These are phyloP conservation scores for Rhodotorula sp. DNA, from an alignment of 1,284 basidiomycete species.

Conservation along the genomic window DNA sequence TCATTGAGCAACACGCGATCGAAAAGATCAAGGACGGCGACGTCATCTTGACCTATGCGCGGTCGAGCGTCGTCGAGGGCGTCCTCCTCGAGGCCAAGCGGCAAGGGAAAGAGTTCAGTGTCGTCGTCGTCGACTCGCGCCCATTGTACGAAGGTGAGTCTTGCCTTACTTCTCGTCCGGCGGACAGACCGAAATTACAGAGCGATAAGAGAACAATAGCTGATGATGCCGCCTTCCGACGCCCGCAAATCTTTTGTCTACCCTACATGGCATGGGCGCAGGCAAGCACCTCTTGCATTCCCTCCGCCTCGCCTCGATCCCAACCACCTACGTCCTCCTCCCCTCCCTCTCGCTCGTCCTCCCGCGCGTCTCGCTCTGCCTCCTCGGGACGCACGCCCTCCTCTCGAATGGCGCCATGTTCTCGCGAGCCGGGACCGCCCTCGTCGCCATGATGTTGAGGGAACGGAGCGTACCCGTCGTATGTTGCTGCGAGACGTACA, in stretches of 20 bases:
- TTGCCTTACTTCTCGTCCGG: not conserved
- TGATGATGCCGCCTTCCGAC: not conserved
- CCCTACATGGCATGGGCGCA: no score
- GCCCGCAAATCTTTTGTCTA: no score
- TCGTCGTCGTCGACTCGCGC: constrained; percentile 90
- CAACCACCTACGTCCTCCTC: constrained; percentile 87
- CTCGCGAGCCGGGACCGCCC: constrained; percentile 88
- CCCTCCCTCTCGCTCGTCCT: constrained; percentile 83
- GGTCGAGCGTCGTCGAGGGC: constrained; percentile 91
- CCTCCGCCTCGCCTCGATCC: constrained; percentile 70
- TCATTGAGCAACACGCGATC: constrained; percentile 83
- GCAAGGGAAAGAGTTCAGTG: constrained; percentile 69
- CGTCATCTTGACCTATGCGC: constrained; percentile 87
- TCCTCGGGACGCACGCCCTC: constrained; percentile 89
- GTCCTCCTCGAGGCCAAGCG: constrained; percentile 72
- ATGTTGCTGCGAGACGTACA: constrained; percentile 98
- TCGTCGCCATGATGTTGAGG: constrained; percentile 94
- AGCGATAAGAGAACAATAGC: no score
- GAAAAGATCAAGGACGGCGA: constrained; percentile 94
- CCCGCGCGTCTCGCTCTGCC: constrained; percentile 71
- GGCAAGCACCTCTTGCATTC: constrained; percentile 75
- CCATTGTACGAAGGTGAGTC: constrained; percentile 84
- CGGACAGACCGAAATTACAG: not conserved
- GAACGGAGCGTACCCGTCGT: constrained; percentile 86
- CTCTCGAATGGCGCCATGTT: constrained; percentile 94